These are phyloP conservation scores for Parascedosporium putredinis DNA, from an alignment of 2,329 filamentous ascomycete species.

Conservation along the genomic window DNA sequence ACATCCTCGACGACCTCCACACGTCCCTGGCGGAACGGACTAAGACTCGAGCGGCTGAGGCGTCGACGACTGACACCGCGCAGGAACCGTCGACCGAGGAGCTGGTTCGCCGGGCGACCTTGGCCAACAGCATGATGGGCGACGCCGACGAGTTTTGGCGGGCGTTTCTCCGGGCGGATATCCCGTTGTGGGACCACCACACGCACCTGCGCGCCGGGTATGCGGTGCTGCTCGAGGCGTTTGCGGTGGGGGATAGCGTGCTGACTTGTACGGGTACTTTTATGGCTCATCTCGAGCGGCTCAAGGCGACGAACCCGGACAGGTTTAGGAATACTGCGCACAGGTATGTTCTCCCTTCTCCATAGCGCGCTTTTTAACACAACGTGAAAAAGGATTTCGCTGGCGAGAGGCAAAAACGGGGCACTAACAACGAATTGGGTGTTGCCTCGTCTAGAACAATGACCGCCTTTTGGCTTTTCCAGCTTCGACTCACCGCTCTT, in stretches of 20 bases:
- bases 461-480: constrained; percentile 24
- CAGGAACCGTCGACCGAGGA: neutral
- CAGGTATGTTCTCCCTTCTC: constrained; percentile 12
- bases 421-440: no score
- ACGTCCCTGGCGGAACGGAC: neutral
- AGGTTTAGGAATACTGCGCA: constrained; percentile 24
- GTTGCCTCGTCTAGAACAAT: constrained; percentile 20
- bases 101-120: neutral
- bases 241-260: constrained; percentile 15
- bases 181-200: constrained; percentile 22
- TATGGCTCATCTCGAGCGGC: constrained; percentile 17
- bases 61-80: neutral
- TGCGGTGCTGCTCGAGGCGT: constrained; percentile 19
- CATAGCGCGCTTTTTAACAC: neutral
- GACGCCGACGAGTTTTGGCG: constrained; percentile 16
- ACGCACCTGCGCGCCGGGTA: constrained; percentile 23
- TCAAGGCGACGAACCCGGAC: constrained; percentile 17
- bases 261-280: constrained; percentile 21
- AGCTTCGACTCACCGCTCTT: constrained; percentile 21
- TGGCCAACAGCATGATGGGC: neutral
- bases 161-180: constrained; percentile 16
- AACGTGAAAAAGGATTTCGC: neutral
- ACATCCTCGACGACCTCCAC: constrained; percentile 8
- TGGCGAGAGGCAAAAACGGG: no score
- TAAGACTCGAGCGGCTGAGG: neutral